These are phyloP conservation scores for Chlamydomonas sphaeroides DNA, from an alignment of 139 green algal species.

Conservation along the genomic window DNA sequence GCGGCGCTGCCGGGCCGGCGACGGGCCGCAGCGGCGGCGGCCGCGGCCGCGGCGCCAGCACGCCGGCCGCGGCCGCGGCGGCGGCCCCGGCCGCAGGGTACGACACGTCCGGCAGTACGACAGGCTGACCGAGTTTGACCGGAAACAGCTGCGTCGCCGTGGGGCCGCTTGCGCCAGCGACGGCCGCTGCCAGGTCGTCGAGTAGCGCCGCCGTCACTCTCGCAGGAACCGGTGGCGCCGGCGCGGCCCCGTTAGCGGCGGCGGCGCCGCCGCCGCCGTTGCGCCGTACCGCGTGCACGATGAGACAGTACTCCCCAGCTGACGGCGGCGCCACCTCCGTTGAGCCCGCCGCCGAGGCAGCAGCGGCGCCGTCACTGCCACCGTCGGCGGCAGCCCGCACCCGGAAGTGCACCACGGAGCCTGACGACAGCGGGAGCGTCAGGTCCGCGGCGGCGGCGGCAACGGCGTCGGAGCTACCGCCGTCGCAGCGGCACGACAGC, in stretches of 20 bases:
- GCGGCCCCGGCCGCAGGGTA: neutral
- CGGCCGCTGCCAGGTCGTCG: neutral
- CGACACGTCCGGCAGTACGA: constrained; percentile 16
- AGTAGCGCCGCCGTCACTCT: neutral
- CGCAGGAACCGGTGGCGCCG: neutral
- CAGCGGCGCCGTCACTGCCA: constrained; percentile 8
- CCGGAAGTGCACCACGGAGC: constrained; percentile 28
- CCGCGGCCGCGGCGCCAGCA: constrained; percentile 3
- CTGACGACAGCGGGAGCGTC: constrained; percentile 16
- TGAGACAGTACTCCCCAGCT: constrained; percentile 9
- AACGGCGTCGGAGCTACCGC: too few relatives aligned
- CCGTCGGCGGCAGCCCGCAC: neutral
- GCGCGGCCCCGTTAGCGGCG: neutral
- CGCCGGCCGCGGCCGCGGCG: neutral
- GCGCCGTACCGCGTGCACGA: constrained; percentile 10
- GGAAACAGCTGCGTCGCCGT: neutral
- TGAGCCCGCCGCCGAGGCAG: neutral
- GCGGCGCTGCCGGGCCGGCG: too few relatives aligned
- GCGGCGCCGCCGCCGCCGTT: neutral
- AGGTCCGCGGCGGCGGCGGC: too few relatives aligned
- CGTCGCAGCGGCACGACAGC: neutral
- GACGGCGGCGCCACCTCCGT: neutral
- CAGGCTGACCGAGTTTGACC: constrained; percentile 10
- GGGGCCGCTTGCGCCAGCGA: neutral
- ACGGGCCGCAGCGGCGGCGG: neutral